Base-by-base conservation (phyloP, 2,329 filamentous ascomycete genomes). In the Grosmannia clavigera region DNA sequence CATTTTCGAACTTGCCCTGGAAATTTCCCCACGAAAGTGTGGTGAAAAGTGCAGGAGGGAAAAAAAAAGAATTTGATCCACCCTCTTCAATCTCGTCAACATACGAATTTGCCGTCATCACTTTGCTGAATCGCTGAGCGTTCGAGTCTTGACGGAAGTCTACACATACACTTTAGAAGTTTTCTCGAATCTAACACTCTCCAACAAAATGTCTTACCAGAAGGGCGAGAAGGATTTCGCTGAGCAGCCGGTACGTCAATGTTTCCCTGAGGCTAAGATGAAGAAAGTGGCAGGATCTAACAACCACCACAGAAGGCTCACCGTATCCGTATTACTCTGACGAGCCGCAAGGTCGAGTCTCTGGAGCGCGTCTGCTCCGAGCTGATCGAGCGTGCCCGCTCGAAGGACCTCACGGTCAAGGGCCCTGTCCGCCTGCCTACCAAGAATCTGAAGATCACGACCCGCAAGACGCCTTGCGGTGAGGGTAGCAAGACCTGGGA, bases 401-500 rank as follows among this genome's bases (percentile, higher is more conserved):
- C 82, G 82, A 99, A 99, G 92, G 91, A 95, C 75, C 89, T 99
- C 73, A 88, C 88, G 75, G 90, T 95, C 81, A 97, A 97, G 88
- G 92, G 94, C 73, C 91, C 92, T 74, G 91, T 96, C 77, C 90
- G 92, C 74, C 88, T 96, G 72, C 91, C 94, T 58, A 96, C 92
- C 82, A 96, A 96, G 87, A 90, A 85, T 76, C 85, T 97, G 73
- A 90, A 94, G 84, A 85, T 96, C 83, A 90, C 89, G 76, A 96
- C 94, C 83, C 88, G 94, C 74, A 99, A 99, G 88, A 97, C 94
- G 67, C 94, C 94, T 76, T 94, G 89, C 81, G 94, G 94, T 88
- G 94, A 99, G 86, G 94, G 94, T 81, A 95, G 88, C 79, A 99
- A 99, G 90, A 99, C 94, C 74, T 99, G 94, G 94, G 64, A 66